A percentile compares a stretch with the other conserved stretches of the same genome.
Conservation (phyloP, 768 basidiomycete genomes). For the Boletus subparvulus region DNA sequence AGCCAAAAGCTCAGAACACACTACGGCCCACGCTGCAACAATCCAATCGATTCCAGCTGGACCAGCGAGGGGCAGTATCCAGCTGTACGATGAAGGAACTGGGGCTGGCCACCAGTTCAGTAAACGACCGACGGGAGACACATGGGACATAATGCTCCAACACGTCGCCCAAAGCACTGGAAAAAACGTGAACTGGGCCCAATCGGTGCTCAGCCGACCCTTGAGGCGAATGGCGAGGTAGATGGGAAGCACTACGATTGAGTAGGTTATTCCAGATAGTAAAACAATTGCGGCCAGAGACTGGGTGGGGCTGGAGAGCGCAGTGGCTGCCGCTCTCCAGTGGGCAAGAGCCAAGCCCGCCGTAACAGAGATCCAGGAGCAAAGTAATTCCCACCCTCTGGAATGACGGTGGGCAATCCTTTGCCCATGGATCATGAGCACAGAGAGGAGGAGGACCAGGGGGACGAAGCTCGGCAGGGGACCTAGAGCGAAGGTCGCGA, state of each 20-base stretch:
- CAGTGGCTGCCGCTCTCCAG: conserved; percentile 45
- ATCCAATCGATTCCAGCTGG: conserved; percentile 69
- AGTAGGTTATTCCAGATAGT: conserved; percentile 45
- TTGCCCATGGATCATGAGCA: conserved; percentile 33
- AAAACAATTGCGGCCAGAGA: conserved; percentile 49
- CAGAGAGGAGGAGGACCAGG: conserved; percentile 27
- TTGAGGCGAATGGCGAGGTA: conserved; percentile 40
- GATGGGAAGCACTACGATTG: conserved; percentile 40
- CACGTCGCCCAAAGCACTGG: conserved; percentile 66
- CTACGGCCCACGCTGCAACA: conserved; percentile 71
- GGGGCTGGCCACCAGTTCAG: conserved; percentile 64
- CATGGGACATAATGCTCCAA: conserved; percentile 54
- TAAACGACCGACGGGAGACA: conserved; percentile 70
- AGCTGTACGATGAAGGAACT: conserved; percentile 54
- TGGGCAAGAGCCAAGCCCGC: conserved; percentile 43
- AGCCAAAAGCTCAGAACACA: conserved; percentile 54
- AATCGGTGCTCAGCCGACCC: conserved; percentile 30
- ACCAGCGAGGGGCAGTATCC: conserved; percentile 61
- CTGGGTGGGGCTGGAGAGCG: conserved; percentile 51
- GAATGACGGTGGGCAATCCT: conserved; percentile 30
- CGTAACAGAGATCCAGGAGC: conserved; percentile 39
- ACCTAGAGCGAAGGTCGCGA: conserved; percentile 29
- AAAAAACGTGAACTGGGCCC: conserved; percentile 56
- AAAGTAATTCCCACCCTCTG: conserved; percentile 30
- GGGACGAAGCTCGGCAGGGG: conserved; percentile 36